phyloP scores from a whole-genome alignment of 1,284 basidiomycete species.

The Ustilago loliicola region DNA sequence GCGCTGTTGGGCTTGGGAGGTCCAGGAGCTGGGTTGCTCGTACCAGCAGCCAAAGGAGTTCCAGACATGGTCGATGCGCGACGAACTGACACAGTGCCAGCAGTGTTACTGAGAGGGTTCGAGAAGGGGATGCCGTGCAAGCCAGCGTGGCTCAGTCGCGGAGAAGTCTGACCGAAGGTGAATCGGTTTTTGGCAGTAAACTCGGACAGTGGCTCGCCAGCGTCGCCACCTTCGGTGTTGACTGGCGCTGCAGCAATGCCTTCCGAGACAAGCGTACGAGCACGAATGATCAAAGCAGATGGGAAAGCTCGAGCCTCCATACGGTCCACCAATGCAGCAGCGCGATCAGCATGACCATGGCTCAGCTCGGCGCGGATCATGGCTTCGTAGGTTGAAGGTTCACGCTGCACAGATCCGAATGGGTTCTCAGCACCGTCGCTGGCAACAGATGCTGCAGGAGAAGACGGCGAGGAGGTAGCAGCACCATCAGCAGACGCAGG shows the following conservation, averaged over 20 bases:
- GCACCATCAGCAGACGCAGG: conserved; percentile 39
- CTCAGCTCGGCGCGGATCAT: conserved; percentile 94
- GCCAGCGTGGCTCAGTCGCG: conserved; percentile 10
- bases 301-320: conserved; percentile 78
- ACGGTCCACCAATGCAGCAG: conserved; percentile 80
- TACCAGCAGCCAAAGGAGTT: conserved; percentile 15
- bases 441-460: background rate
- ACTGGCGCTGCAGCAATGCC: background rate
- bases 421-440: conserved; percentile 36
- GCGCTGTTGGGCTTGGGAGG: conserved; percentile 63
- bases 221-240: background rate
- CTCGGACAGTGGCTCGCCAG: background rate
- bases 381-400: conserved; percentile 88
- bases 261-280: conserved; percentile 53
- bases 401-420: conserved; percentile 83
- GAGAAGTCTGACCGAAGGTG: conserved; percentile 41
- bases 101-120: background rate
- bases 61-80: conserved; percentile 53
- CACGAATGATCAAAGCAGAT: conserved; percentile 66
- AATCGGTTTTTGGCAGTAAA: conserved; percentile 2
- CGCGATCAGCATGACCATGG: conserved; percentile 80
- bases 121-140: conserved; percentile 8
- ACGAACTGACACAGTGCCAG: conserved; percentile 27
- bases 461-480: background rate
- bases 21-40: conserved; percentile 53